Evolutionary conservation across 2,329 filamentous ascomycete species (phyloP).

Genomic region (Aspergillus neoniger): DNA sequence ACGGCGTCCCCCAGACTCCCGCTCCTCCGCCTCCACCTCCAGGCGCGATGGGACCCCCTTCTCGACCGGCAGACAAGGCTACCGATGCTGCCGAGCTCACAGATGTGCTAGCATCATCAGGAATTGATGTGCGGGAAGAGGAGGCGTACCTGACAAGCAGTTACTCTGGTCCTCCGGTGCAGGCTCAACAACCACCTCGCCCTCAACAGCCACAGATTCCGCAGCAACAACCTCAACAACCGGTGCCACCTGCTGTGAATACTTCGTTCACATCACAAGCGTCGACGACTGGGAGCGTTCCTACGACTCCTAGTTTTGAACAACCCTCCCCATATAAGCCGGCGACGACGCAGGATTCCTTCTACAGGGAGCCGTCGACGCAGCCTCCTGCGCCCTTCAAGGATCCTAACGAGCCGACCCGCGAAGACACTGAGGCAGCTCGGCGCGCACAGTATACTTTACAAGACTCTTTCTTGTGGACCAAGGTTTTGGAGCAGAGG

Average conservation of each 20-base stretch:
- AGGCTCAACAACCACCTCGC: constrained; percentile 36
- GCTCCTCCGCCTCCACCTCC: constrained; percentile 40
- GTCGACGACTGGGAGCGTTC: constrained; percentile 44
- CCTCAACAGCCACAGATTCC: constrained; percentile 45
- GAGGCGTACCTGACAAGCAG: constrained; percentile 73
- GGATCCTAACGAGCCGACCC: constrained; percentile 64
- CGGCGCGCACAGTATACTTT: constrained; percentile 69
- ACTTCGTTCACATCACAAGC: constrained; percentile 43
- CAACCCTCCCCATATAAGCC: constrained; percentile 54
- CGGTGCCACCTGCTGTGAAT: constrained; percentile 32
- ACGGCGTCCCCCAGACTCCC: constrained; percentile 53
- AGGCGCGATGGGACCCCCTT: constrained; percentile 64
- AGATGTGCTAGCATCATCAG: constrained; percentile 80
- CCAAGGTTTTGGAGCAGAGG: constrained; percentile 58
- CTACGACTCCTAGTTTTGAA: constrained; percentile 53
- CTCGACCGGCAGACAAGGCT: constrained; percentile 56
- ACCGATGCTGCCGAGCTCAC: constrained; percentile 69
- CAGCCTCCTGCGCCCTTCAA: constrained; percentile 66
- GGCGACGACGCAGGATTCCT: constrained; percentile 57
- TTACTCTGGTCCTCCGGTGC: constrained; percentile 46
- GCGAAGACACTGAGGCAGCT: constrained; percentile 63
- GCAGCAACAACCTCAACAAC: constrained; percentile 45
- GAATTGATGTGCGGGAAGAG: constrained; percentile 83
- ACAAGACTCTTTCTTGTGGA: constrained; percentile 70
- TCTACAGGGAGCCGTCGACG: constrained; percentile 64